Evolutionary conservation across 2,329 filamentous ascomycete genomes (phyloP), one percentile per base, ranked within the genome.

Genomic region (Colletotrichum cuscutae): DNA sequence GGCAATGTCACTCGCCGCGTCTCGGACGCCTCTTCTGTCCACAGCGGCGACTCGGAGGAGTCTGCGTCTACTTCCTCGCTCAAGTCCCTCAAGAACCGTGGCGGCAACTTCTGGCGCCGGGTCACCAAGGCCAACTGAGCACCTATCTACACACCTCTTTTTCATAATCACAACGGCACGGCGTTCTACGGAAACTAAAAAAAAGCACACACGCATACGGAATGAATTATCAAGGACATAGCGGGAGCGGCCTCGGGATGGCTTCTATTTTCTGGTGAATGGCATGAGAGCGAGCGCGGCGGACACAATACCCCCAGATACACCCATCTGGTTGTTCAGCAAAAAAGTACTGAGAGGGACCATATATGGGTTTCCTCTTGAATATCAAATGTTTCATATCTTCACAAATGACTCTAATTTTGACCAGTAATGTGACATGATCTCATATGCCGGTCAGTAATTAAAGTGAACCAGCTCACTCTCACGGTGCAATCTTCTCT

Each of bases 1-100:
- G 90, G 89, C 76, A 92, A 91, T 81, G 85, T 88, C 69, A 92
- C 93, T 81, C 90, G 92, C 83, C 90, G 92, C 80, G 83, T 87
- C 71, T 83, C 89, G 67, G 86, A 87, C 75, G 82, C 86, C 77
- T 84, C 87, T 66, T 86, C 90, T 81, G 88, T 92, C 76, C 73
- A 68, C 49, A 83, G 80, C 76, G 73, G 76, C 1, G 75, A 71
- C 58, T 79, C 79, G 74, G 68, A 77, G 4, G 74, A 75, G 53
- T 79, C 80, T 15, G 65, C 54, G 19, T 56, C 60, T 12, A 35
- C 24, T 11, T 70, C 70, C 5, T 73, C 71, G 13, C 66, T 73
- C 71, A 73, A 73, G 61, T 73, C 66, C 8, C 59, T 73, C 19
- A 73, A 73, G 67, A 19, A 71, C 46, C 66, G 71, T 28, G 76